phyloP scores from a whole-genome alignment of 805 yeast species.

The Saccharomycopsis malanga region DNA sequence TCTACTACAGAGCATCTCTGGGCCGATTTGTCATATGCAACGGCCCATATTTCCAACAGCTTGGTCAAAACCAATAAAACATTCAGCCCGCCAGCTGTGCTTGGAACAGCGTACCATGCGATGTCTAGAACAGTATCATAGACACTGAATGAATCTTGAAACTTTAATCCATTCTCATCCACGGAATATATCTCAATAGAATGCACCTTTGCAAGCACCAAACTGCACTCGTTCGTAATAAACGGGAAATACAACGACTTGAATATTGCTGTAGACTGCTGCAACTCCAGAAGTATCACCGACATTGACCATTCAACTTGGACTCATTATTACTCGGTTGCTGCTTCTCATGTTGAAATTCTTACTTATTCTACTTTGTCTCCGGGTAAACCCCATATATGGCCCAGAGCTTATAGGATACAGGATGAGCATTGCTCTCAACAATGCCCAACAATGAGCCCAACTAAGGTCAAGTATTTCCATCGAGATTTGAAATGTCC shows the following conservation, averaged over 20 bases:
- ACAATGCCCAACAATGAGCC: no score
- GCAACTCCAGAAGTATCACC: constrained; percentile 2
- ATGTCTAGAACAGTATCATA: background rate
- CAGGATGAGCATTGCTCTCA: no score
- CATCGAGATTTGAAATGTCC: no score
- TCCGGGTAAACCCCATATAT: no score
- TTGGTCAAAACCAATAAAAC: constrained; percentile 6
- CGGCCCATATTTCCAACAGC: background rate
- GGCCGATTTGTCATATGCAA: background rate
- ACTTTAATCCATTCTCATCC: background rate
- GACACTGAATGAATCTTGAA: background rate
- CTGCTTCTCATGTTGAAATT: no score
- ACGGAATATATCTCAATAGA: constrained; percentile 4
- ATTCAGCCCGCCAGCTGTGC: background rate
- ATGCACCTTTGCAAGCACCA: constrained; percentile 1
- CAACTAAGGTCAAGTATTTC: no score
- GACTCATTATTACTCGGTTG: no score
- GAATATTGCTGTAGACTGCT: constrained; percentile 1
- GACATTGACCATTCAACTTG: no score
- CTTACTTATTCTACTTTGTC: no score
- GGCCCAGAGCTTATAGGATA: no score
- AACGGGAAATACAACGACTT: constrained; percentile 5
- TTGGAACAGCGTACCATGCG: background rate
- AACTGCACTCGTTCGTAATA: background rate
- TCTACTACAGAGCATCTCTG: background rate